A percentile compares a stretch with the other conserved stretches of the same genome.
Evolutionary conservation across 2,329 filamentous ascomycete genomes (phyloP).

Genomic region (Nothophoma quercina): DNA sequence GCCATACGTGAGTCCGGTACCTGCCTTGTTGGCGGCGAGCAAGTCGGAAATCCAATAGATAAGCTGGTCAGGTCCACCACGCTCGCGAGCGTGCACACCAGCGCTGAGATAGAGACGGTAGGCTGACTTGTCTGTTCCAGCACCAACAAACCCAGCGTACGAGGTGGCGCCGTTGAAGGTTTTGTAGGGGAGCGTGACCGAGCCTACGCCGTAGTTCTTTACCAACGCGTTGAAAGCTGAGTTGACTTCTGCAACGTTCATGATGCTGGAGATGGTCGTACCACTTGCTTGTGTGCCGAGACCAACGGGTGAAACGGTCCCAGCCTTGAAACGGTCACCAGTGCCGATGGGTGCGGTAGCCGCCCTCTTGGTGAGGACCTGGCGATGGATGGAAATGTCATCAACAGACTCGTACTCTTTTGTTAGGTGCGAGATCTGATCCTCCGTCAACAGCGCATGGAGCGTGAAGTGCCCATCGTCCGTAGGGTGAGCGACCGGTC

Average conservation of each 20-base stretch:
- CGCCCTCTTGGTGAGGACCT: slow-evolving; percentile 38
- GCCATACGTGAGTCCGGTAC: slow-evolving; percentile 61
- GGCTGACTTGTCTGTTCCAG: slow-evolving; percentile 51
- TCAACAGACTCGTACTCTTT: slow-evolving; percentile 32
- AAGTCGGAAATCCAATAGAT: slow-evolving; percentile 67
- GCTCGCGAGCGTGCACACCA: slow-evolving; percentile 65
- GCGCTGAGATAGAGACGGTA: slow-evolving; percentile 61
- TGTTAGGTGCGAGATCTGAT: slow-evolving; percentile 42
- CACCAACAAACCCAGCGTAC: slow-evolving; percentile 56
- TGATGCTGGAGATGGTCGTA: slow-evolving; percentile 52
- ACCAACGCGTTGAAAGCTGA: slow-evolving; percentile 56
- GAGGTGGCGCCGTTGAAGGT: slow-evolving; percentile 55
- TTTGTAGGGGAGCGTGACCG: slow-evolving; percentile 54
- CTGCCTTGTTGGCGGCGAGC: slow-evolving; percentile 60
- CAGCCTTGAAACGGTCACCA: slow-evolving; percentile 54
- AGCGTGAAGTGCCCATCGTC: slow-evolving; percentile 42
- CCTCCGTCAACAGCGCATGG: slow-evolving; percentile 43
- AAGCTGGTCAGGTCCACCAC: slow-evolving; percentile 64
- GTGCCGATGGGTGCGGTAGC: slow-evolving; percentile 44
- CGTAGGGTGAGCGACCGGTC: slow-evolving; percentile 40
- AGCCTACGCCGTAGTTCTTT: slow-evolving; percentile 50
- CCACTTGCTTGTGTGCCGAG: slow-evolving; percentile 51
- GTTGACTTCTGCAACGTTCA: slow-evolving; percentile 57
- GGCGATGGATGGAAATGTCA: slow-evolving; percentile 34
- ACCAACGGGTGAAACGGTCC: slow-evolving; percentile 52